phyloP scores from a whole-genome alignment of 129 eudicot genomes.

The Flaveria robusta region DNA sequence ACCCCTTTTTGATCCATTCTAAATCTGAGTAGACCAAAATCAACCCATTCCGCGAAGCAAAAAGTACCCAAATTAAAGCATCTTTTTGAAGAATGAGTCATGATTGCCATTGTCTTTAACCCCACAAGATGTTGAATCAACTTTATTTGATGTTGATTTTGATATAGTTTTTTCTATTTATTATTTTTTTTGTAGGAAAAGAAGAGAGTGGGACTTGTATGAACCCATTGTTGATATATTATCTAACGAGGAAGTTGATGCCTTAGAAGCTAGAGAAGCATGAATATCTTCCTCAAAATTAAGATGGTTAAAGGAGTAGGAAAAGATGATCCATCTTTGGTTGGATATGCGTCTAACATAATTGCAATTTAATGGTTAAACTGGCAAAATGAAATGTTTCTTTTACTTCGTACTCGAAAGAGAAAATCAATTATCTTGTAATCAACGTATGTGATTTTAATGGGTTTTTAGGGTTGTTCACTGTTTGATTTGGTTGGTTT shows the following conservation, averaged over 20 bases:
- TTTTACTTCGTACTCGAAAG: neutral
- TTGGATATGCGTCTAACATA: neutral
- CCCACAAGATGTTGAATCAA: neutral
- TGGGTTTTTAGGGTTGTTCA: neutral
- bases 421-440: neutral
- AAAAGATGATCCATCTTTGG: neutral
- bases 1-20: neutral
- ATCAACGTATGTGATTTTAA: neutral
- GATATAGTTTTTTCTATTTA: neutral
- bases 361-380: neutral
- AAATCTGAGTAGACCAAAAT: neutral
- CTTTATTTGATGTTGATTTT: neutral
- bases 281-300: neutral
- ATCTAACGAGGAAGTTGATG: slow-evolving; percentile 90
- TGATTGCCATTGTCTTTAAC: neutral
- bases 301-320: neutral
- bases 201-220: slow-evolving; percentile 88
- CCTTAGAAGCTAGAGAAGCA: slow-evolving; percentile 83
- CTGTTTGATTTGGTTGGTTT: neutral
- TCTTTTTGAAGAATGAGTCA: neutral
- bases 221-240: slow-evolving; percentile 89
- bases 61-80: neutral
- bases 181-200: slow-evolving; percentile 58
- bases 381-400: neutral
- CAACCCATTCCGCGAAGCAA: neutral